Conservation (phyloP, 371 early-diverging fungal species). For the Mortierella sp. region DNA sequence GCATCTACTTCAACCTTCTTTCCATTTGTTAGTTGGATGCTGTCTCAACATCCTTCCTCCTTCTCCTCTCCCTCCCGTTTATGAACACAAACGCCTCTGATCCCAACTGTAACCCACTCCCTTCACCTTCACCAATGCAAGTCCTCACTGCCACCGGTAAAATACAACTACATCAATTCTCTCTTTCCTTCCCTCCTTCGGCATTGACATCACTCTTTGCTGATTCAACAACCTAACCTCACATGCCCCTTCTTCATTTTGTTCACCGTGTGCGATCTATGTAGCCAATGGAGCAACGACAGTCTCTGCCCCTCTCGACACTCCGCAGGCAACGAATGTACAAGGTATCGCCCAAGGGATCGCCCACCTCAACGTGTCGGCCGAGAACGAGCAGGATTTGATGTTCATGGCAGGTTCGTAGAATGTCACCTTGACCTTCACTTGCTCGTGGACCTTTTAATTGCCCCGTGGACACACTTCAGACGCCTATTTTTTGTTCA, state of each 20-base stretch:
- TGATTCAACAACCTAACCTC: neutral
- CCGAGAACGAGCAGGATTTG: constrained; percentile 64
- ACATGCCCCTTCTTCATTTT: neutral
- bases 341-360: constrained; percentile 34
- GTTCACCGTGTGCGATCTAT: neutral
- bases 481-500: neutral
- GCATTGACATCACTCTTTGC: neutral
- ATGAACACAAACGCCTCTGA: neutral
- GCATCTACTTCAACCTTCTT: neutral
- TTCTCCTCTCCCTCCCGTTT: neutral
- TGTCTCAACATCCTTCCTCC: neutral
- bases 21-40: neutral
- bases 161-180: neutral
- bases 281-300: neutral
- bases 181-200: neutral
- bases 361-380: constrained; percentile 61
- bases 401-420: constrained; percentile 70
- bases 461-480: neutral
- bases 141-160: constrained; percentile 1
- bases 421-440: neutral
- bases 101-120: neutral
- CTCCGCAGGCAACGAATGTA: neutral
- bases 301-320: neutral
- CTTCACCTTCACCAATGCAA: neutral
- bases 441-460: neutral